These are phyloP conservation scores for Domatiomyces catenatus DNA, from an alignment of 2,329 filamentous ascomycete genomes.

Conservation along the genomic window DNA sequence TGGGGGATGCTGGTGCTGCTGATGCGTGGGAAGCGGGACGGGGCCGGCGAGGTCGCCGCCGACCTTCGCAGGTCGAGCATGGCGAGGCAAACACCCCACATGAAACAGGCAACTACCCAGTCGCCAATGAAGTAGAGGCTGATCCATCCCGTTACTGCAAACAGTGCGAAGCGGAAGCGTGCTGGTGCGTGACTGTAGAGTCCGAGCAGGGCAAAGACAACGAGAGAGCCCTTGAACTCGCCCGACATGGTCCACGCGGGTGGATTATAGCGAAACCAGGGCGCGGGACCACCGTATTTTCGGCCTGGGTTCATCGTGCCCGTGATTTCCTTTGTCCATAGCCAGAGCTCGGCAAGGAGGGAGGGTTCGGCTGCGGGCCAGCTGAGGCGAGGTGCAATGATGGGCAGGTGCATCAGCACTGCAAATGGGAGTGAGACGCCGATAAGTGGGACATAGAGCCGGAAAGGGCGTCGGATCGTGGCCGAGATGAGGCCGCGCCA, in stretches of 20 bases:
- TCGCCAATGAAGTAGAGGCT: background rate
- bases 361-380: background rate
- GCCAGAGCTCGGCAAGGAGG: background rate
- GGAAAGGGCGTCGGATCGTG: constrained; percentile 29
- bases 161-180: background rate
- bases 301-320: background rate
- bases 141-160: background rate
- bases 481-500: constrained; percentile 23
- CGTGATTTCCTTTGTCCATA: background rate
- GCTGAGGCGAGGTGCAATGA: constrained; percentile 15
- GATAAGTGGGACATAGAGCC: constrained; percentile 30
- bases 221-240: constrained; percentile 15
- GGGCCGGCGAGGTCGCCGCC: no score
- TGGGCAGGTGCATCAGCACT: constrained; percentile 24
- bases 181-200: background rate
- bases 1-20: background rate
- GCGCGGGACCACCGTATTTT: background rate
- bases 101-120: background rate
- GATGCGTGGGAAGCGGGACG: background rate
- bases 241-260: constrained; percentile 34
- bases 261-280: constrained; percentile 26
- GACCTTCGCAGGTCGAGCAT: background rate
- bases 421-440: constrained; percentile 27
- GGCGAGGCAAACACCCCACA: background rate
- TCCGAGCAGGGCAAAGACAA: background rate